phyloP scores from a whole-genome alignment of 305 asterid genomes.

The Fraxinus angustifolia region DNA sequence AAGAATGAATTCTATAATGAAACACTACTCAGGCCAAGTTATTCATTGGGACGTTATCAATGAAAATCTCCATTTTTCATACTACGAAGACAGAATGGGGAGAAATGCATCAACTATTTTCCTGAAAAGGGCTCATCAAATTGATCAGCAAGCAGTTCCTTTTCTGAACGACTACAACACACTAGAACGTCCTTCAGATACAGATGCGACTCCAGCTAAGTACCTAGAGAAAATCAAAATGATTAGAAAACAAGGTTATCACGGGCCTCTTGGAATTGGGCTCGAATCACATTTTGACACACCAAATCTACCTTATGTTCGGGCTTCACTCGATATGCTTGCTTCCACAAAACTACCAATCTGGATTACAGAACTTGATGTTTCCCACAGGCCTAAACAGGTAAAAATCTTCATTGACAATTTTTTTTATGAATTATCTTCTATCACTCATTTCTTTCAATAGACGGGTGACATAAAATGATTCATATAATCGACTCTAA shows the following conservation, averaged over 20 bases:
- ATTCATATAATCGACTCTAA: neutral
- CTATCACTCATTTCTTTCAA: neutral
- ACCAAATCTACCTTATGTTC: conserved; percentile 31
- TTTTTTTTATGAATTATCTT: neutral
- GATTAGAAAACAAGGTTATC: conserved; percentile 24
- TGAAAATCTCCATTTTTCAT: conserved; percentile 31
- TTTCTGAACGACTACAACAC: conserved; percentile 38
- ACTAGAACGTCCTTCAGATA: conserved; percentile 25
- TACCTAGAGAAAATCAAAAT: conserved; percentile 26
- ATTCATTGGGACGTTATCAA: conserved; percentile 46
- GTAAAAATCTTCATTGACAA: conserved; percentile 9
- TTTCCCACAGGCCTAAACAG: conserved; percentile 31
- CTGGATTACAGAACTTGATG: conserved; percentile 45
- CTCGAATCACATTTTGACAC: conserved; percentile 32
- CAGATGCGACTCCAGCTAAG: conserved; percentile 15
- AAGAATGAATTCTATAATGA: conserved; percentile 24
- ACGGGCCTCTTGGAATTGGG: conserved; percentile 36
- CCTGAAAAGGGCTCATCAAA: neutral
- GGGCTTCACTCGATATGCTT: conserved; percentile 30
- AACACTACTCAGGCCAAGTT: conserved; percentile 26
- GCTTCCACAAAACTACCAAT: conserved; percentile 32
- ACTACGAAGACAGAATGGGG: conserved; percentile 27
- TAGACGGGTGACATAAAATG: neutral
- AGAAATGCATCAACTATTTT: conserved; percentile 16
- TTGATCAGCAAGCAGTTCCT: conserved; percentile 21